A percentile compares a stretch with the other conserved stretches of the same genome.
Evolutionary conservation across 768 basidiomycete species (phyloP).

Genomic region (Pleurotus citrinopileatus): DNA sequence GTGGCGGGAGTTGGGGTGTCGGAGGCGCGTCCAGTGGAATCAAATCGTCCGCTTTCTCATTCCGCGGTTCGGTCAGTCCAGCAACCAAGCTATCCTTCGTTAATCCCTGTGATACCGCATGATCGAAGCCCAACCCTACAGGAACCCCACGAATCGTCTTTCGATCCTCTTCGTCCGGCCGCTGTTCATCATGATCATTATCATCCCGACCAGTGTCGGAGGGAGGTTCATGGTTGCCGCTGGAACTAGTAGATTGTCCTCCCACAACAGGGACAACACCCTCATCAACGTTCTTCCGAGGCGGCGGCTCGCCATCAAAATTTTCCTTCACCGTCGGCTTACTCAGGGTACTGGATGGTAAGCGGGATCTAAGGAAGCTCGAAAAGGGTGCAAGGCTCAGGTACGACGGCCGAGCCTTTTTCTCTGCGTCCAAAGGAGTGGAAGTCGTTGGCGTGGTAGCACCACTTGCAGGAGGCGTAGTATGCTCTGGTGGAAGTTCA

Average conservation of each 20-base stretch:
- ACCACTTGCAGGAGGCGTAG: slow-evolving; percentile 51
- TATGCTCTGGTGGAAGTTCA: slow-evolving; percentile 26
- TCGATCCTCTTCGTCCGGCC: slow-evolving; percentile 38
- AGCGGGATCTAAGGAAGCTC: slow-evolving; percentile 24
- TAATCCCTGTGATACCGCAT: background rate
- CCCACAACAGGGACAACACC: background rate
- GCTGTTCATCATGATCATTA: slow-evolving; percentile 10
- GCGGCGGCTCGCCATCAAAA: background rate
- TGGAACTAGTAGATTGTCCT: background rate
- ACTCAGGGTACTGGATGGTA: slow-evolving; percentile 9
- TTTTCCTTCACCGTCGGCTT: slow-evolving; percentile 14
- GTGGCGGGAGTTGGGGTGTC: background rate
- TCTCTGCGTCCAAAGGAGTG: slow-evolving; percentile 16
- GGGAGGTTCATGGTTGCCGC: background rate
- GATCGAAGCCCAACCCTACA: slow-evolving; percentile 15
- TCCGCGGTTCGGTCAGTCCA: background rate
- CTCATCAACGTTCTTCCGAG: background rate
- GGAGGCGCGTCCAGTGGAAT: background rate
- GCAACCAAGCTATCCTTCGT: background rate
- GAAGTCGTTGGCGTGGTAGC: slow-evolving; percentile 53
- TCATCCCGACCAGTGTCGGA: background rate
- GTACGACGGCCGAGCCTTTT: slow-evolving; percentile 40
- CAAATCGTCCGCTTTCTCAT: background rate
- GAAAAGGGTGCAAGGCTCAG: slow-evolving; percentile 62
- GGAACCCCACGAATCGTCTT: slow-evolving; percentile 41